Evolutionary conservation across 148 eudicot species (phyloP).

Genomic region (Arctostaphylos glauca): DNA sequence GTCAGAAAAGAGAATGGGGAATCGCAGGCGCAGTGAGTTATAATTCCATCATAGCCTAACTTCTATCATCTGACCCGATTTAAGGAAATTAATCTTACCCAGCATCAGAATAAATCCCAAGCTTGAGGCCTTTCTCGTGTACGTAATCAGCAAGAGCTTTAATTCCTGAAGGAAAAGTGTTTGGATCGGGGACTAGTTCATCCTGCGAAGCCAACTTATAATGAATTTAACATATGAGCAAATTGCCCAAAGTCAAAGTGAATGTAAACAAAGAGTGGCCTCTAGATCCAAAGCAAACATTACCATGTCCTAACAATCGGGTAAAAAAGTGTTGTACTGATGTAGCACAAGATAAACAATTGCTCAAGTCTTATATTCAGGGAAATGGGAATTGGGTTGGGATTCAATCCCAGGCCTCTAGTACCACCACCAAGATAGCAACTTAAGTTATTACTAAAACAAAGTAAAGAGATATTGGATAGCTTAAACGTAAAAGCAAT

Average conservation of each 20-base stretch:
- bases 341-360: not conserved
- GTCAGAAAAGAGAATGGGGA: slow-evolving; percentile 18
- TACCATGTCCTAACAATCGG: not conserved
- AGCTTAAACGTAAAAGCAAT: slow-evolving; percentile 10
- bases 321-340: not conserved
- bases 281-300: not conserved
- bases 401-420: not conserved
- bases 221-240: not conserved
- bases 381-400: not conserved
- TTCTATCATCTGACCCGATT: not conserved
- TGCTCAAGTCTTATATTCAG: not conserved
- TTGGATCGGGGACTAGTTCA: slow-evolving; percentile 65
- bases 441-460: not conserved
- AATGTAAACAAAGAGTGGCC: not conserved
- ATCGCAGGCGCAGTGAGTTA: not conserved
- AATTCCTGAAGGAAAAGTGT: slow-evolving; percentile 85
- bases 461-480: not conserved
- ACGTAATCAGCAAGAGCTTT: slow-evolving; percentile 92
- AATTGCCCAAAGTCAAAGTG: not conserved
- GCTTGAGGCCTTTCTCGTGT: slow-evolving; percentile 85
- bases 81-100: slow-evolving; percentile 54
- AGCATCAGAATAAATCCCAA: slow-evolving; percentile 98
- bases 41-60: not conserved
- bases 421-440: not conserved
- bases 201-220: slow-evolving; percentile 44